Conservation (phyloP, 495 filamentous ascomycete species). For the Cladorrhinum samala region DNA sequence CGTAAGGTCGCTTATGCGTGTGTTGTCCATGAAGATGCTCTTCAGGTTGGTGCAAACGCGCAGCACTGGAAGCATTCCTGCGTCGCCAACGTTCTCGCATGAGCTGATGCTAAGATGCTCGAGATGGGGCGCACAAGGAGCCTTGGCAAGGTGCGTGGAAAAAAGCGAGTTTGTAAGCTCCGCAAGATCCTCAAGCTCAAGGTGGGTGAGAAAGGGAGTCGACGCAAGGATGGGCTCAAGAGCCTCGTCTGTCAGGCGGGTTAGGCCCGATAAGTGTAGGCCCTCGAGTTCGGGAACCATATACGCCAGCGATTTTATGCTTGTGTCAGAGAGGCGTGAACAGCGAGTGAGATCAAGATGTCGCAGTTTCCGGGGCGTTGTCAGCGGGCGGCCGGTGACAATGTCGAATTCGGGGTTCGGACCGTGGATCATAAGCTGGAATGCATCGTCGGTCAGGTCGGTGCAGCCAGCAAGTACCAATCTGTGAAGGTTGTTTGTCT, state of each 20-base stretch:
- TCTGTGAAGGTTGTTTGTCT: constrained; percentile 72
- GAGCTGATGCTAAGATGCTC: constrained; percentile 83
- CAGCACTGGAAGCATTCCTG: constrained; percentile 77
- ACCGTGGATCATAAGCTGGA: constrained; percentile 69
- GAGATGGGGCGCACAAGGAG: constrained; percentile 63
- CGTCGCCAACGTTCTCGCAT: constrained; percentile 79
- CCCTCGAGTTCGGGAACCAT: constrained; percentile 77
- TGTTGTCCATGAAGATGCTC: constrained; percentile 88
- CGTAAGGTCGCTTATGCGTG: constrained; percentile 78
- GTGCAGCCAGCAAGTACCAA: constrained; percentile 71
- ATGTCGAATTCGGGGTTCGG: constrained; percentile 67
- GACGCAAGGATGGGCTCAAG: constrained; percentile 68
- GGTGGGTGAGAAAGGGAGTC: constrained; percentile 67
- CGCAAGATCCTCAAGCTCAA: constrained; percentile 83
- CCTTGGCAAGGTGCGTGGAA: constrained; percentile 60
- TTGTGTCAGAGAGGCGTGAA: constrained; percentile 59
- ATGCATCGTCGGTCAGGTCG: constrained; percentile 64
- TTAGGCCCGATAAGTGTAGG: constrained; percentile 70
- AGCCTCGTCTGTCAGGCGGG: constrained; percentile 62
- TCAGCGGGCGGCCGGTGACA: constrained; percentile 66
- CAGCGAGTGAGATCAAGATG: constrained; percentile 85
- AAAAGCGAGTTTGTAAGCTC: constrained; percentile 69
- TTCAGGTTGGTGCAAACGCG: constrained; percentile 62
- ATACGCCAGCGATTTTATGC: constrained; percentile 59
- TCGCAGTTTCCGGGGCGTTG: constrained; percentile 70